A percentile compares a stretch with the other conserved stretches of the same genome.
phyloP scores from a whole-genome alignment of 306 rosid species.

The Macrotyloma uniflorum region DNA sequence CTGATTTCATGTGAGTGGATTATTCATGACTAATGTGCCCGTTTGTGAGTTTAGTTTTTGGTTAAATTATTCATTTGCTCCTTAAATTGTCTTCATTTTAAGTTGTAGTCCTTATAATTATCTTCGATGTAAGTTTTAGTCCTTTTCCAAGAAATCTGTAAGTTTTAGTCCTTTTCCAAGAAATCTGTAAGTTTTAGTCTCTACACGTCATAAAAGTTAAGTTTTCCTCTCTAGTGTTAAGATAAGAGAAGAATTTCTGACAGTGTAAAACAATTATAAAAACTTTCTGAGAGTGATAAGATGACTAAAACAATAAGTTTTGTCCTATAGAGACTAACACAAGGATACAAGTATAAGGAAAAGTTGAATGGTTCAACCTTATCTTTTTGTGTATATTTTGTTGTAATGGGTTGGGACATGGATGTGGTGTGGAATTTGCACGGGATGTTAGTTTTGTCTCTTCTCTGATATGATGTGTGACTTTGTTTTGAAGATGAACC shows the following conservation, averaged over 20 bases:
- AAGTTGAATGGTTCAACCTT: not conserved
- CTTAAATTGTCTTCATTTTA: not conserved
- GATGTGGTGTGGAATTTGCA: slow-evolving; percentile 3
- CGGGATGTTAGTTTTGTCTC: slow-evolving; percentile 10
- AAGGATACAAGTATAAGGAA: not conserved
- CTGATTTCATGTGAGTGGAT: slow-evolving; percentile 32
- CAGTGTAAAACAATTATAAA: not conserved
- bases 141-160: too few relatives aligned
- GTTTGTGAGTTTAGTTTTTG: not conserved
- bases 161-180: too few relatives aligned
- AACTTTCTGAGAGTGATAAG: not conserved
- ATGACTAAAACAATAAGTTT: not conserved
- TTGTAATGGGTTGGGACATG: not conserved
- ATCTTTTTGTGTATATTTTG: not conserved
- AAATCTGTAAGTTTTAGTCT: not conserved
- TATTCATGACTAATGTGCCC: slow-evolving; percentile 19
- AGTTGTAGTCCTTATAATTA: not conserved
- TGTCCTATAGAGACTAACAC: not conserved
- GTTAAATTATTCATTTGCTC: not conserved
- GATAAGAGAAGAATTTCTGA: not conserved
- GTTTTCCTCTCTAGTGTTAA: not conserved
- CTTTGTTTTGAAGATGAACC: slow-evolving; percentile 76
- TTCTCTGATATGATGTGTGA: slow-evolving; percentile 40
- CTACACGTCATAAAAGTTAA: not conserved
- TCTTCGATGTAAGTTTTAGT: not conserved